Percentiles rank a stretch among this genome's conserved stretches.
Conservation (phyloP, 208 protist species). For the Spongospora subterranea region DNA sequence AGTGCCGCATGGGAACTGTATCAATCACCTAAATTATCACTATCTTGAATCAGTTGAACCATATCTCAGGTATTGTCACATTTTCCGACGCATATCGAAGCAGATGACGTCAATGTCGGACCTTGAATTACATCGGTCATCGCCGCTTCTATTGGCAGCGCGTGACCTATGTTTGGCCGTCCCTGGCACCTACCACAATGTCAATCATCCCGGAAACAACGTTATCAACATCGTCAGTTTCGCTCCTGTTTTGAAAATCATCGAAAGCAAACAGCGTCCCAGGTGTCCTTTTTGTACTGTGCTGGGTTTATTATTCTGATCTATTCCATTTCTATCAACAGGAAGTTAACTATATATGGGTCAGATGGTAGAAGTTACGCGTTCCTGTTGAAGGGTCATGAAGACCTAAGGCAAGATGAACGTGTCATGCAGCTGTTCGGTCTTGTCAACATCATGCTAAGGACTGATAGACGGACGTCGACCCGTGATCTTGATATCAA, state of each 20-base stretch:
- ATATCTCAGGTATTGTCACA: constrained; percentile 85
- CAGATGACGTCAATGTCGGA: constrained; percentile 91
- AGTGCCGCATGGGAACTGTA: constrained; percentile 61
- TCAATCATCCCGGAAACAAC: constrained; percentile 70
- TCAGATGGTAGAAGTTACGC: constrained; percentile 84
- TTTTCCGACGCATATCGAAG: constrained; percentile 91
- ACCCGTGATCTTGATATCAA: constrained; percentile 63
- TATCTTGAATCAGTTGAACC: not conserved
- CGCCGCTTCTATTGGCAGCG: constrained; percentile 88
- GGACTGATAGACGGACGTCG: constrained; percentile 82
- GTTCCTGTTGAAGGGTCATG: constrained; percentile 98
- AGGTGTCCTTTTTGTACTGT: constrained; percentile 85
- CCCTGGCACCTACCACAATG: constrained; percentile 91
- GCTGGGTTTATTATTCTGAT: not conserved
- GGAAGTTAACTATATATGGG: constrained; percentile 81
- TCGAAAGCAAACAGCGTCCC: constrained; percentile 99
- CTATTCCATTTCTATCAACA: not conserved
- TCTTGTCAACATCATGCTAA: constrained; percentile 97
- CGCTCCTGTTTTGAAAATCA: constrained; percentile 88
- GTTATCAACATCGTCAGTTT: constrained; percentile 93
- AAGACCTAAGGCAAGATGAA: constrained; percentile 95
- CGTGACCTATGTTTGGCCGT: constrained; percentile 93
- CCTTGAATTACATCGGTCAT: constrained; percentile 92
- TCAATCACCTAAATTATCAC: no score
- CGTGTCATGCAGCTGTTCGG: constrained; percentile 99